Evolutionary conservation across 2,329 filamentous ascomycete species (phyloP), one percentile per base, ranked within the genome.

Genomic region (Alternaria panax): DNA sequence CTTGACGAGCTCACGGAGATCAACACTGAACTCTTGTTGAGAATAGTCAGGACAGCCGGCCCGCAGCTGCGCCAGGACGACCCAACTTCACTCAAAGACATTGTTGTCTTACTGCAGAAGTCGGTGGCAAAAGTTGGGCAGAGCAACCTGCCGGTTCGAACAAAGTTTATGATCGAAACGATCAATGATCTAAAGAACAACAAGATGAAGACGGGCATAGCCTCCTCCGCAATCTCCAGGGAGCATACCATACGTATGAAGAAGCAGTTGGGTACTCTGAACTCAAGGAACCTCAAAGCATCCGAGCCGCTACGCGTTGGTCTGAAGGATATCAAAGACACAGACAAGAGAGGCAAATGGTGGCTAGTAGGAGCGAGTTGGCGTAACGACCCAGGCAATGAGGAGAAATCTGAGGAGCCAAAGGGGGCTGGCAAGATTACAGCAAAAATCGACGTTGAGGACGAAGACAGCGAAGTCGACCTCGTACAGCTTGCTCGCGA

Each of bases 321-420:
- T 11, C 84, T 97, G 4, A 84, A 86, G 36, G 95, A 99, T 71
- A 92, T 99, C 51, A 88, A 88, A 63, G 87, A 93, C 62, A 90
- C 90, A 0, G 91, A 94, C 40, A 94, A 91, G 74, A 91, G 90
- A 74, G 95, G 95, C 1, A 97, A 97, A 81, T 99, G 95, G 95
- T 99, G 95, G 95, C 87, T 98, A 20, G 92, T 98, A 5, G 95
- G 95, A 51, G 94, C 95, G n/a, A 97, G 93, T 77, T 97, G 94
- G 87, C 83, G 82, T 40, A 75, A 83, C 59, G 65, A 78, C 18
- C 67, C 58, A 12, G 79, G 81, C 18, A 67, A 64, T n/a, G 76
- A 79, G 27, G 66, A 72, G 56, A 64, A 59, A 59, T 66, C 54
- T 55, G 78, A 81, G 57, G 67, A 78, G 70, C 60, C 67, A 66